Base-by-base conservation (phyloP, 257 asterid species). In the Solanum tacnaense region DNA sequence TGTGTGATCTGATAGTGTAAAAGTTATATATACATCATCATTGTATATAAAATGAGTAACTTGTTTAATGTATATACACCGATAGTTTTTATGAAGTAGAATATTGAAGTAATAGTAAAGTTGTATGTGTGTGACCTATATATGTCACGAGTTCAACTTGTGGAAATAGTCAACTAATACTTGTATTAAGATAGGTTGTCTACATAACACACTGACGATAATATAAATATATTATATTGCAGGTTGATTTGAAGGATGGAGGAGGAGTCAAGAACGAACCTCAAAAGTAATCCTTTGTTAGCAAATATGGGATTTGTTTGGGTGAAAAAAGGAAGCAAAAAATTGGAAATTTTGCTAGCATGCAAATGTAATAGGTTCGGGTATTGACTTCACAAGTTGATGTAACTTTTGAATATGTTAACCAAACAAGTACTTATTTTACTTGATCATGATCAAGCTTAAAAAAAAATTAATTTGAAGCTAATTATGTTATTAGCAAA, bases 211-310 rank as follows among this genome's bases (percentile, higher is more conserved):
- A 52, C 62, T 52, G 25, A 60, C 5, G 3, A 31, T 16, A 72
- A 32, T 72, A 2, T 73, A 32, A 32, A 70, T 16, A 73, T 8
- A 8, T 9, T 5, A 23, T 85, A 36, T 15, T 85, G 84, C 67
- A 72, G 72, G 13, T 58, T 62, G 15, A 86, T 27, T 27, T 11
- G 32, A 38, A 35, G 88, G 58, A 86, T 39, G 52, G 13, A 90
- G 92, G 89, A 93, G 93, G 90, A 94, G 98, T 95, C 98, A 91
- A 95, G 97, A 95, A 92, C 98, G 98, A 94, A 94, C 97, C 98
- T 93, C 86, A 89, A 34, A 88, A 44, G 32, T 89, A 83, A 91
- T 89, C 94, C 92, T 94, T 88, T 91, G 60, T 58, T 21, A 87
- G 76, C 76, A 52, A 65, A 58, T 36, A 89, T 23, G 32, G 84